Conservation (phyloP, 176 grass and related monocot genomes). For the bread wheat (Triticum aestivum) region DNA sequence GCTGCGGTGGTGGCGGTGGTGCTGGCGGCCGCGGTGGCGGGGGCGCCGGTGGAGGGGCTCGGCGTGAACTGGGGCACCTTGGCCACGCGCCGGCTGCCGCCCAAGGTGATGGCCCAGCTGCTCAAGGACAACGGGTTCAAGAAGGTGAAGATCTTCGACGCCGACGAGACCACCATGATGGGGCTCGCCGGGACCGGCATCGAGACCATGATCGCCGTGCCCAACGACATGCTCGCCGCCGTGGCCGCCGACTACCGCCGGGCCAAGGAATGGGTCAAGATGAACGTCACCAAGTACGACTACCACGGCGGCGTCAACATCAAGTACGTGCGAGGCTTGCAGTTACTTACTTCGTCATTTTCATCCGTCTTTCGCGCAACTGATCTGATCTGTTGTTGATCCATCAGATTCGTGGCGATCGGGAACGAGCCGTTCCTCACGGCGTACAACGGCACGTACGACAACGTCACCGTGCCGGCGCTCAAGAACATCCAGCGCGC, state of each 20-base stretch:
- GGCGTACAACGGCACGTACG: slow-evolving; percentile 56
- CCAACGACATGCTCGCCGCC: slow-evolving; percentile 63
- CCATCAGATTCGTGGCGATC: slow-evolving; percentile 47
- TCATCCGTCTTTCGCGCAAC: neutral
- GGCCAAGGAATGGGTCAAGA: slow-evolving; percentile 60
- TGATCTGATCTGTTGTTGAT: neutral
- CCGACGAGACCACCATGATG: slow-evolving; percentile 45
- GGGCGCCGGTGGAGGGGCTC: slow-evolving; percentile 21
- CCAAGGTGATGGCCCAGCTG: slow-evolving; percentile 47
- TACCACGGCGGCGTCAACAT: slow-evolving; percentile 75
- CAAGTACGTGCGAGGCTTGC: slow-evolving; percentile 32
- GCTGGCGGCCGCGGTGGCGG: neutral
- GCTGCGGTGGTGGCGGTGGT: neutral
- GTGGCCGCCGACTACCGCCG: slow-evolving; percentile 38
- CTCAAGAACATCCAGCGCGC: slow-evolving; percentile 73
- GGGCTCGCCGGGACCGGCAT: slow-evolving; percentile 60
- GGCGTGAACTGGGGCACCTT: slow-evolving; percentile 86
- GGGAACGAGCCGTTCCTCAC: slow-evolving; percentile 81
- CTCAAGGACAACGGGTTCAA: slow-evolving; percentile 60
- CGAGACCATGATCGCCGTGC: slow-evolving; percentile 72
- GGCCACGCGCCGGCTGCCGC: slow-evolving; percentile 54
- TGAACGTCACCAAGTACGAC: slow-evolving; percentile 58
- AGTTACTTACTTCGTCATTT: neutral
- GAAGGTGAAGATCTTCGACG: slow-evolving; percentile 84
- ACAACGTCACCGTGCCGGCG: slow-evolving; percentile 59